Conservation (phyloP, 805 yeast species). For the Clavispora fructus region DNA sequence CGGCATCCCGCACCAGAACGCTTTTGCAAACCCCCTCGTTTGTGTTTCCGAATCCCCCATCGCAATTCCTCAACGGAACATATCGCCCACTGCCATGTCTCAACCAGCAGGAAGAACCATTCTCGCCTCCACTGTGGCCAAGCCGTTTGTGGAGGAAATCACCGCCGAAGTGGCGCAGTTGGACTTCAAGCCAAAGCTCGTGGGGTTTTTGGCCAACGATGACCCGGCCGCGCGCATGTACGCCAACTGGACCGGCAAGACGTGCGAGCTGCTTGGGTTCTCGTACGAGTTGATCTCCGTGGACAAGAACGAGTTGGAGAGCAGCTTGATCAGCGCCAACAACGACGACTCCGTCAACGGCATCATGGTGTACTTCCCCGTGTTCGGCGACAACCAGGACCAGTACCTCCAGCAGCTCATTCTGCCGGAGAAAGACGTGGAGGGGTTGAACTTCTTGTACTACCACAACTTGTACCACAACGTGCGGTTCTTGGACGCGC, state of each 20-base stretch:
- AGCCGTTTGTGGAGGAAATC: slow-evolving; percentile 72
- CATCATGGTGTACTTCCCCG: slow-evolving; percentile 96
- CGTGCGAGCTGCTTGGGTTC: slow-evolving; percentile 83
- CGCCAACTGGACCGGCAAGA: slow-evolving; percentile 93
- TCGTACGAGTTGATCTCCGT: slow-evolving; percentile 70
- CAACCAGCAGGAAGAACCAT: slow-evolving; percentile 71
- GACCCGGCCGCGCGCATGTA: slow-evolving; percentile 96
- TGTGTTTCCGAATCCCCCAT: not conserved
- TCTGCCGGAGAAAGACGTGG: slow-evolving; percentile 89
- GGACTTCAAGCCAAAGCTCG: slow-evolving; percentile 63
- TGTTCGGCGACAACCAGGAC: slow-evolving; percentile 91
- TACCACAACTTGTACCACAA: slow-evolving; percentile 95
- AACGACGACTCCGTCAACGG: slow-evolving; percentile 74
- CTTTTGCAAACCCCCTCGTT: not conserved
- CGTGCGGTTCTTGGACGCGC: slow-evolving; percentile 72
- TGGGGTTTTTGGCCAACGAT: slow-evolving; percentile 85
- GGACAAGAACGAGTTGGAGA: slow-evolving; percentile 80
- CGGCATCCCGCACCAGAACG: not conserved
- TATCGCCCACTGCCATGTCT: slow-evolving; percentile 7
- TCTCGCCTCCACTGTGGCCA: slow-evolving; percentile 83
- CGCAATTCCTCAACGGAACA: not conserved
- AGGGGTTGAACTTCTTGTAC: slow-evolving; percentile 86
- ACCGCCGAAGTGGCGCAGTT: slow-evolving; percentile 49
- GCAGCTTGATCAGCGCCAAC: slow-evolving; percentile 77
- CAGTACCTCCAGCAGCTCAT: slow-evolving; percentile 93